Evolutionary conservation across 2,329 filamentous ascomycete species (phyloP), one percentile per base, ranked within the genome.

Genomic region (Phyllosticta capitalensis): DNA sequence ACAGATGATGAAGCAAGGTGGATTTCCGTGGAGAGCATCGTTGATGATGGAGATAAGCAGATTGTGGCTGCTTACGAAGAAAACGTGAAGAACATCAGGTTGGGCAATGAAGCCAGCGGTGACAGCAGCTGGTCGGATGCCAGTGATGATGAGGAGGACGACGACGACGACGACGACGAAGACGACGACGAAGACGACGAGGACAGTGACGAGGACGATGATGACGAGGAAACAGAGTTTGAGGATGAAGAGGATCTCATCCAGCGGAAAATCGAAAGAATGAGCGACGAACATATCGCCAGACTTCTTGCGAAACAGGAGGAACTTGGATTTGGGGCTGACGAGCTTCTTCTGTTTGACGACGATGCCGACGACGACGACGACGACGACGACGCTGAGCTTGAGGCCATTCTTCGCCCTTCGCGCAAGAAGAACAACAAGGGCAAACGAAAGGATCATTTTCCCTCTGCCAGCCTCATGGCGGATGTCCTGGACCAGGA

Each of bases 201-300:
- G 12, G 68, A 71, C 33, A 71, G 73, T 7, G 71, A 75, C 2
- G 72, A 76, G 9, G 72, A 75, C 2, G 70, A 71, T 1, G 70
- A 73, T 17, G 68, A 73, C 12, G 68, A 72, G 10, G 71, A 72
- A 2, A 71, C 71, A 10, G 72, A 72, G 5, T 68, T 69, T 1
- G 72, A 74, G n/a, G 72, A 74, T 52, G 72, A 75, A 53, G 72
- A 74, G 26, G 75, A 75, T 62, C 66, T 79, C 24, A 67, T 72
- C 61, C 61, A 74, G 64, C 65, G 75, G 62, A 67, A 69, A 53
- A 69, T 68, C 20, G 72, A 72, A 14, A 65, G 68, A 5, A 73
- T 79, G 65, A 79, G 82, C 9, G 84, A 90, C 63, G 84, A 86
- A 68, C 77, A 81, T 20, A 74, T 89, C 48, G 85, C 86, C 48